Conservation (phyloP, 805 yeast genomes). For the Cyberlindnera xylosilytica region DNA sequence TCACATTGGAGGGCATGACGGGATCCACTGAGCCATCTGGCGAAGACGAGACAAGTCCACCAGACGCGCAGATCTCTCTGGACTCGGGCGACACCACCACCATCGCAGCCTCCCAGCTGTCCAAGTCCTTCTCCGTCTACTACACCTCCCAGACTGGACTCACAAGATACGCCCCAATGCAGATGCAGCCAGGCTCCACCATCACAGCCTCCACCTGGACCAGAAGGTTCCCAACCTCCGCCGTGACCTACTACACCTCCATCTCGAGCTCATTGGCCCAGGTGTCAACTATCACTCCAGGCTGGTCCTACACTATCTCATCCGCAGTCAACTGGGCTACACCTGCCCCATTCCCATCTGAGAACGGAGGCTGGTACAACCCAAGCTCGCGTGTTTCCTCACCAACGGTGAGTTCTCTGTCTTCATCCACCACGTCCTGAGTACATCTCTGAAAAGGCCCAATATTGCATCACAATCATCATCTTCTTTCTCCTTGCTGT, state of each 20-base stretch:
- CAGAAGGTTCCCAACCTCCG: conserved; percentile 63
- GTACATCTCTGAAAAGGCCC: not conserved
- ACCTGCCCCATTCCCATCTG: conserved; percentile 66
- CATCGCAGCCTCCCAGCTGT: conserved; percentile 36
- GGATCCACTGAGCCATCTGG: conserved; percentile 52
- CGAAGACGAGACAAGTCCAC: conserved; percentile 35
- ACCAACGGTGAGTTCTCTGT: conserved; percentile 10
- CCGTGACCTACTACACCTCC: conserved; percentile 59
- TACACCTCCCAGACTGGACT: conserved; percentile 78
- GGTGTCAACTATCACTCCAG: conserved; percentile 74
- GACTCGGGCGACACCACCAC: conserved; percentile 35
- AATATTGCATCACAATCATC: not conserved
- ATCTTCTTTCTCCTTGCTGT: too few relatives aligned
- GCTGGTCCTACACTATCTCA: conserved; percentile 71
- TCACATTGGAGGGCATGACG: conserved; percentile 66
- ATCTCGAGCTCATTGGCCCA: conserved; percentile 30
- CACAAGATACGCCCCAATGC: conserved; percentile 90
- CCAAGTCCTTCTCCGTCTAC: conserved; percentile 58
- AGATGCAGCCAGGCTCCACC: conserved; percentile 73
- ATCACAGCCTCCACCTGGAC: conserved; percentile 67
- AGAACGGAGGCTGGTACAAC: conserved; percentile 58
- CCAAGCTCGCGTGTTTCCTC: conserved; percentile 35
- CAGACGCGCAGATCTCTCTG: conserved; percentile 37
- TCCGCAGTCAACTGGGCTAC: conserved; percentile 69
- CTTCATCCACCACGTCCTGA: conserved; percentile 1